A percentile compares a stretch with the other conserved stretches of the same genome.
phyloP scores from a whole-genome alignment of 345 rosid species.

The Citrus glauca region DNA sequence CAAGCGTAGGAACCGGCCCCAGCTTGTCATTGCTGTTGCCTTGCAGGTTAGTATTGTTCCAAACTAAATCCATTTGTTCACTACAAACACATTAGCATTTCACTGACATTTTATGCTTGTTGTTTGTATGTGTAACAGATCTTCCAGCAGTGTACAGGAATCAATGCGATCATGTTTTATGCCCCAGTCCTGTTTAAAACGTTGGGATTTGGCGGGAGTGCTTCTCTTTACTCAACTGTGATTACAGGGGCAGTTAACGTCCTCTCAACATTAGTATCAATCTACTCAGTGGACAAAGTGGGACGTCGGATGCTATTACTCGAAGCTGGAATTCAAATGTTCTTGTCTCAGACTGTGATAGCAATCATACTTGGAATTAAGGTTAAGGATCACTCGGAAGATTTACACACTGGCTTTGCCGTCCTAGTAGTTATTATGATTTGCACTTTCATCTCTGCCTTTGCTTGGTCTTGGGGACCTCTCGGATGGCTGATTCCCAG shows the following conservation, averaged over 20 bases:
- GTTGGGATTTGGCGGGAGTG: constrained; percentile 68
- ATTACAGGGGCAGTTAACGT: constrained; percentile 92
- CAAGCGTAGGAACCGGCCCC: constrained; percentile 71
- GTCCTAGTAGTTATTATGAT: constrained; percentile 72
- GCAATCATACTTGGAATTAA: constrained; percentile 73
- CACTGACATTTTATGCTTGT: neutral
- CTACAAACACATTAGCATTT: neutral
- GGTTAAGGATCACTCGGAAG: constrained; percentile 57
- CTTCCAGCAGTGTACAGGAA: constrained; percentile 91
- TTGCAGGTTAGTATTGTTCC: constrained; percentile 51
- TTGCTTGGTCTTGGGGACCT: constrained; percentile 99
- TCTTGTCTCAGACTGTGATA: constrained; percentile 68
- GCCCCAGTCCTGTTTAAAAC: constrained; percentile 88
- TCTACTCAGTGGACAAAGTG: constrained; percentile 79
- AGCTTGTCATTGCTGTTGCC: constrained; percentile 68
- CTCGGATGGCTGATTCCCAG: constrained; percentile 94
- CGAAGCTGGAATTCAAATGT: constrained; percentile 94
- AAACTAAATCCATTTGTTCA: neutral
- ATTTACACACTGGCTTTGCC: constrained; percentile 41
- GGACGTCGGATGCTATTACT: constrained; percentile 80
- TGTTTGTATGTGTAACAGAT: constrained; percentile 37
- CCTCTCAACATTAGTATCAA: constrained; percentile 70
- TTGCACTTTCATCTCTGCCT: constrained; percentile 78
- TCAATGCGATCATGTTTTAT: constrained; percentile 95
- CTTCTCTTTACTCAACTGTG: constrained; percentile 93